A percentile compares a stretch with the other conserved stretches of the same genome.
These are phyloP conservation scores for Polytolypa hystricis DNA, from an alignment of 2,329 filamentous ascomycete species.

Conservation along the genomic window DNA sequence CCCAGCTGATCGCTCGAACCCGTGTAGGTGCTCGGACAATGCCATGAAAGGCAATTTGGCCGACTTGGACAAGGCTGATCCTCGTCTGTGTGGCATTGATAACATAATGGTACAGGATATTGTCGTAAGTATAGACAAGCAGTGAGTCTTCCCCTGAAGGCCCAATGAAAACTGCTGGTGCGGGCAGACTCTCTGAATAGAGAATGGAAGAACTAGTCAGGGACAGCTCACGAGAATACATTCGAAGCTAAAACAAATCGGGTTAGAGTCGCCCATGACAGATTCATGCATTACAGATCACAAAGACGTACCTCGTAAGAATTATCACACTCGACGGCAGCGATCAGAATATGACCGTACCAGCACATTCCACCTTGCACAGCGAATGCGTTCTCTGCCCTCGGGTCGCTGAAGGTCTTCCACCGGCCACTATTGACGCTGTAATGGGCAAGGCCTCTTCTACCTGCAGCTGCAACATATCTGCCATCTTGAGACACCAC, in stretches of 20 bases:
- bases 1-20: constrained; percentile 90
- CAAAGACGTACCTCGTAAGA: constrained; percentile 56
- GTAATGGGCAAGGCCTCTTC: constrained; percentile 85
- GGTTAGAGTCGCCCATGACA: constrained; percentile 1
- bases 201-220: constrained; percentile 64
- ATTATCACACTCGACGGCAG: constrained; percentile 76
- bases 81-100: constrained; percentile 61
- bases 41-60: constrained; percentile 93
- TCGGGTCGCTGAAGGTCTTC: constrained; percentile 81
- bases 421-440: constrained; percentile 88
- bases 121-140: constrained; percentile 94
- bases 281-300: not conserved
- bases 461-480: constrained; percentile 93
- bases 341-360: constrained; percentile 91
- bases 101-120: constrained; percentile 88
- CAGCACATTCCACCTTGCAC: constrained; percentile 96
- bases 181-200: constrained; percentile 65
- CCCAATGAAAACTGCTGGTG: constrained; percentile 81
- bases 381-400: constrained; percentile 78
- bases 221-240: constrained; percentile 78
- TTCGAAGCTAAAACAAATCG: constrained; percentile 48
- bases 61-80: constrained; percentile 78
- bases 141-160: constrained; percentile 88
- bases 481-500: constrained; percentile 85
- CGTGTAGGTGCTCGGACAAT: constrained; percentile 88